phyloP scores from a whole-genome alignment of 2,329 filamentous ascomycete species.

The Verticillium zaregamsianum region DNA sequence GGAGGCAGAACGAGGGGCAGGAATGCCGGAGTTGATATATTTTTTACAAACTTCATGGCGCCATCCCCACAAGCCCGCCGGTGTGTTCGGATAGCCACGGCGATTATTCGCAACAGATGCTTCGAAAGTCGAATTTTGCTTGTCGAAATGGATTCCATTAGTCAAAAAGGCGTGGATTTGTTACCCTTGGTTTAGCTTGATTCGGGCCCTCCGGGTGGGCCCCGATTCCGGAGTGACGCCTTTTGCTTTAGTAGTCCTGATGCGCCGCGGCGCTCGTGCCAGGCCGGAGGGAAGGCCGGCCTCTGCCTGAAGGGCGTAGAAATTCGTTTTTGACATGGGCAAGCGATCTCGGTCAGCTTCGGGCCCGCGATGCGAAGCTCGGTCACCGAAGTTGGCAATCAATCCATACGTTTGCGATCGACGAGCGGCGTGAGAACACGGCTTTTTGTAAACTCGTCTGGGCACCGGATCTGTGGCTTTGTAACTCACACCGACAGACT shows the following conservation, averaged over 20 bases:
- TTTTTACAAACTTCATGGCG: not conserved
- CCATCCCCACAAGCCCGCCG: not conserved
- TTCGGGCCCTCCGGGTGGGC: not conserved
- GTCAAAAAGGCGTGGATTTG: not conserved
- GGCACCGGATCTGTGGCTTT: no score
- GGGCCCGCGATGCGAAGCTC: not conserved
- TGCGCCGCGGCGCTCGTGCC: not conserved
- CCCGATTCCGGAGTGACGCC: not conserved
- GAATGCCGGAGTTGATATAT: not conserved
- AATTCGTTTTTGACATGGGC: not conserved
- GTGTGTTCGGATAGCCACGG: not conserved
- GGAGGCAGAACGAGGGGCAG: not conserved
- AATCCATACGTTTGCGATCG: no score
- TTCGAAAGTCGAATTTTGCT: not conserved
- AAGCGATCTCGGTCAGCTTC: not conserved
- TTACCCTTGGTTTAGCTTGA: not conserved
- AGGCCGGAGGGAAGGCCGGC: not conserved
- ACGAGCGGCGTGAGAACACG: no score
- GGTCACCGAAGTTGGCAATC: not conserved
- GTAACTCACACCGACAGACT: no score
- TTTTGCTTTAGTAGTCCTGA: not conserved
- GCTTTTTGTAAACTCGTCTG: no score
- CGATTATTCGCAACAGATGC: not conserved
- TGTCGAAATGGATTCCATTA: not conserved
- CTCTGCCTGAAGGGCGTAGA: not conserved